Percentiles rank a stretch among this genome's conserved stretches.
Evolutionary conservation across 2,329 filamentous ascomycete species (phyloP).

Genomic region (Paecilomyces sp.): DNA sequence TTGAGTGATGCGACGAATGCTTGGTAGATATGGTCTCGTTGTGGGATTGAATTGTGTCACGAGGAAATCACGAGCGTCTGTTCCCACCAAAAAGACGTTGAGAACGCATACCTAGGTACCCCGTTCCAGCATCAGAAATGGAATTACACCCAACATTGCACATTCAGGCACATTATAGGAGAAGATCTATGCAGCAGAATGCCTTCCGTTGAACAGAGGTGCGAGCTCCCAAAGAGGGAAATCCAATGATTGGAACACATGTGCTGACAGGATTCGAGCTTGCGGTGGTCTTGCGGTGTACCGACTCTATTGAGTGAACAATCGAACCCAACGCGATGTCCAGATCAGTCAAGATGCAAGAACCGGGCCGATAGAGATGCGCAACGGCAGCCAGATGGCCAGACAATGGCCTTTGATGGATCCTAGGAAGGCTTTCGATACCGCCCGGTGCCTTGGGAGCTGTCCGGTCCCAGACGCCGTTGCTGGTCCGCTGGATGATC

Average conservation of each 20-base stretch:
- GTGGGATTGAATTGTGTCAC: background rate
- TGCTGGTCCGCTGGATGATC: background rate
- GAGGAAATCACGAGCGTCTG: background rate
- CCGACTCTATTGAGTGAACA: background rate
- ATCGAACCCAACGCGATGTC: background rate
- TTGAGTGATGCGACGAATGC: background rate
- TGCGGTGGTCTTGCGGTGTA: background rate
- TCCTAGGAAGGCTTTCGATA: background rate
- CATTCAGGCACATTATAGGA: background rate
- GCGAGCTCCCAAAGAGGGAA: background rate
- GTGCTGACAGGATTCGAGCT: background rate
- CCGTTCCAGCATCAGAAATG: background rate
- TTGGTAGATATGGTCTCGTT: background rate
- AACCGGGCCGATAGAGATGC: background rate
- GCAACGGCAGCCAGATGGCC: background rate
- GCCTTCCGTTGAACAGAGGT: background rate
- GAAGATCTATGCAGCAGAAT: background rate
- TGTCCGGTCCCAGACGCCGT: background rate
- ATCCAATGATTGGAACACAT: background rate
- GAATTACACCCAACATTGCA: background rate
- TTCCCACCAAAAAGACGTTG: background rate
- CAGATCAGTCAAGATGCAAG: background rate
- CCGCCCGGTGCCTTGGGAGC: background rate
- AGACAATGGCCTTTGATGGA: background rate
- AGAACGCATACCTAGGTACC: background rate